Conservation (phyloP, 495 filamentous ascomycete species). For the Aspergillus carlsbadensis region DNA sequence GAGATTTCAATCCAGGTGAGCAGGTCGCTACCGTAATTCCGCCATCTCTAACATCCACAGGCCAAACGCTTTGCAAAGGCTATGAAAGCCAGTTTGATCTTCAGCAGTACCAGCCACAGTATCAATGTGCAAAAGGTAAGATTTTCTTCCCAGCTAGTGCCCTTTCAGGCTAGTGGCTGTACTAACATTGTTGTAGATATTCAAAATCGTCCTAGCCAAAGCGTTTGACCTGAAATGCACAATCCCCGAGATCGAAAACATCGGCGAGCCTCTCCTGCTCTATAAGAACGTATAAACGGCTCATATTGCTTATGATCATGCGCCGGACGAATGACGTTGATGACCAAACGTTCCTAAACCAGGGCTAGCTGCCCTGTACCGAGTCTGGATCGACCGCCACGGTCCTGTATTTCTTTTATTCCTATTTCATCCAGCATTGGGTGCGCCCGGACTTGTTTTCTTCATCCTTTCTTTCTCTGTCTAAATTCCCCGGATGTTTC, state of each 20-base stretch:
- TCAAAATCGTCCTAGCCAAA: slow-evolving; percentile 98
- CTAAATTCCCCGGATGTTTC: slow-evolving; percentile 23
- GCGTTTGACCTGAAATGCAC: slow-evolving; percentile 99
- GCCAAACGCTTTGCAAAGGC: slow-evolving; percentile 95
- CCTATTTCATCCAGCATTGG: slow-evolving; percentile 25
- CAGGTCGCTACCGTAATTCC: not conserved
- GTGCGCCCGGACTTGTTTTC: slow-evolving; percentile 31
- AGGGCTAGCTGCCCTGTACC: slow-evolving; percentile 11
- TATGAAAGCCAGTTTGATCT: slow-evolving; percentile 96
- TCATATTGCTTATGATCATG: slow-evolving; percentile 29
- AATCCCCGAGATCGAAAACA: slow-evolving; percentile 96
- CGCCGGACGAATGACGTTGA: slow-evolving; percentile 45
- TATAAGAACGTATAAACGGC: slow-evolving; percentile 71
- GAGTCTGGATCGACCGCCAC: slow-evolving; percentile 11
- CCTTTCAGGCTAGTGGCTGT: not conserved
- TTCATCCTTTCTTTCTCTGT: slow-evolving; percentile 23
- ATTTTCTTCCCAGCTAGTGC: no score
- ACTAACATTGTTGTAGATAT: slow-evolving; percentile 65
- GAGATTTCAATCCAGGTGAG: slow-evolving; percentile 92
- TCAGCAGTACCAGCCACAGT: slow-evolving; percentile 97
- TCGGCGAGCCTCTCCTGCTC: slow-evolving; percentile 92
- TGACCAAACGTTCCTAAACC: slow-evolving; percentile 27
- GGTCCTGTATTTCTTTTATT: slow-evolving; percentile 25
- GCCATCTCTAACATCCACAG: slow-evolving; percentile 40
- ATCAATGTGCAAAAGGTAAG: slow-evolving; percentile 98